Evolutionary conservation across 768 basidiomycete species (phyloP).

Genomic region (Artomyces pyxidatus): DNA sequence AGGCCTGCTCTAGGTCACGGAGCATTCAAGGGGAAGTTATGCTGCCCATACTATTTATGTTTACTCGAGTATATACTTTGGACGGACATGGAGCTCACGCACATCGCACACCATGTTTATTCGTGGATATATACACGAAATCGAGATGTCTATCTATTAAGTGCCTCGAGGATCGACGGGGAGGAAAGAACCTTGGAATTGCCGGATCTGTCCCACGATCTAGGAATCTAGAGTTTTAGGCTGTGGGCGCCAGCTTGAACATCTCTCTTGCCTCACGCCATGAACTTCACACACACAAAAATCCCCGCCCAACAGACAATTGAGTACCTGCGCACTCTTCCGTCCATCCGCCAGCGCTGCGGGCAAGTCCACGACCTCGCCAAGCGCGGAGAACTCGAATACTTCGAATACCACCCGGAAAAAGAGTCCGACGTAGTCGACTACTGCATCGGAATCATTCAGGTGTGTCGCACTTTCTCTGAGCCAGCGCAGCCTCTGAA

Average conservation of each 20-base stretch:
- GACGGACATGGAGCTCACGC: too few species aligned
- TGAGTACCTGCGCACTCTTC: constrained; percentile 73
- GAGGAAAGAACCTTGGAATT: neutral
- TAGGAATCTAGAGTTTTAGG: neutral
- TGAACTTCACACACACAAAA: constrained; percentile 6
- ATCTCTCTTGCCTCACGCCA: neutral
- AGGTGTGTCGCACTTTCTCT: constrained; percentile 38
- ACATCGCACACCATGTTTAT: too few species aligned
- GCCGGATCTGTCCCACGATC: neutral
- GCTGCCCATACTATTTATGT: too few species aligned
- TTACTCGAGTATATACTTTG: too few species aligned
- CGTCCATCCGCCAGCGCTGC: constrained; percentile 87
- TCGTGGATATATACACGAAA: neutral
- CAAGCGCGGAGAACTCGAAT: constrained; percentile 63
- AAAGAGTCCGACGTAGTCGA: constrained; percentile 60
- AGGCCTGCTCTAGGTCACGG: neutral
- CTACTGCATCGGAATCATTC: constrained; percentile 72
- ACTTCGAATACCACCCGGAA: constrained; percentile 80
- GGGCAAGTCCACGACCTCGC: constrained; percentile 71
- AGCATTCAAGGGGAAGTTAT: too few species aligned
- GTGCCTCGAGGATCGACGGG: neutral
- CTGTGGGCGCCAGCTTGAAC: too few species aligned
- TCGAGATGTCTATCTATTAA: neutral
- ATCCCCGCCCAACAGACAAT: constrained; percentile 32
- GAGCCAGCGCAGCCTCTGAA: neutral